Evolutionary conservation across 257 asterid species (phyloP).

Genomic region (Lycium ferocissimum): DNA sequence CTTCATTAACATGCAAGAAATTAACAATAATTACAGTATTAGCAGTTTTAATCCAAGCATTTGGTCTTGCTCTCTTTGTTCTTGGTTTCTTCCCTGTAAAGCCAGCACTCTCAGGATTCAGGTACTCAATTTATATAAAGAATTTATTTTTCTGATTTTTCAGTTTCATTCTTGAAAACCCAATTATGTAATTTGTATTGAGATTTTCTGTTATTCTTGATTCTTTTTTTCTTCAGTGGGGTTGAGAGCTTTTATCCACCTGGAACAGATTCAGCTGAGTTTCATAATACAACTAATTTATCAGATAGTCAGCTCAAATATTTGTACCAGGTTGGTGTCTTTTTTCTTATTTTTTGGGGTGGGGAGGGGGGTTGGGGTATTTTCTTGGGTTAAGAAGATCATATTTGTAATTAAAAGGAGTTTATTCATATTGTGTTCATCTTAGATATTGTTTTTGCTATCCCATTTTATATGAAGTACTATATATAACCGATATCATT

Average conservation of each 20-base stretch:
- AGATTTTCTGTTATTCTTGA: not conserved
- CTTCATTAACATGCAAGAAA: slow-evolving; percentile 62
- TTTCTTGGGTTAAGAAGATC: not conserved
- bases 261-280: slow-evolving; percentile 48
- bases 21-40: slow-evolving; percentile 54
- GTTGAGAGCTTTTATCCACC: slow-evolving; percentile 78
- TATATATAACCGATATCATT: too few relatives aligned
- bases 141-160: not conserved
- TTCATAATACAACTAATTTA: slow-evolving; percentile 49
- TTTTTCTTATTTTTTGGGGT: not conserved
- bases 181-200: not conserved
- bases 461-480: not conserved
- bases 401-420: not conserved
- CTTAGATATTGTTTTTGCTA: not conserved
- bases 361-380: not conserved
- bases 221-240: slow-evolving; percentile 54
- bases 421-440: not conserved
- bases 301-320: slow-evolving; percentile 65
- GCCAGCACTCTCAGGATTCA: slow-evolving; percentile 78
- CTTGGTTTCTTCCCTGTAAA: slow-evolving; percentile 84
- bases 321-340: slow-evolving; percentile 60
- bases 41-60: slow-evolving; percentile 65
- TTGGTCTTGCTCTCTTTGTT: slow-evolving; percentile 73
- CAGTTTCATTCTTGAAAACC: not conserved
- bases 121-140: slow-evolving; percentile 43